A percentile compares a stretch with the other conserved stretches of the same genome.
Evolutionary conservation across 306 rosid species (phyloP).

Genomic region (Trifolium dubium): DNA sequence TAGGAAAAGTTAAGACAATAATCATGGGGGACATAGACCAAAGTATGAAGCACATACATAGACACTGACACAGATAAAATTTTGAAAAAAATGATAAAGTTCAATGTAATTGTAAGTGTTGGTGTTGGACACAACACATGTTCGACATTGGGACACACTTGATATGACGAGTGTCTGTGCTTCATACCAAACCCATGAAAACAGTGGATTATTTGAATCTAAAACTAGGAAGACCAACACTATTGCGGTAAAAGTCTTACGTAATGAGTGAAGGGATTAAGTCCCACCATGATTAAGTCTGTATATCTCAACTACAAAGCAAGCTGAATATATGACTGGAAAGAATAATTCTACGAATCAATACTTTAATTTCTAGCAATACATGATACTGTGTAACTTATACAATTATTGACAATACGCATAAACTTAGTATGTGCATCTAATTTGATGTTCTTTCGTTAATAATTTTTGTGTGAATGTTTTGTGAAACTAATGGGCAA

Average conservation of each 20-base stretch:
- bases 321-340: not conserved
- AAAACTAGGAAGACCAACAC: not conserved
- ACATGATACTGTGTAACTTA: not conserved
- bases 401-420: not conserved
- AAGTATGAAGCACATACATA: not conserved
- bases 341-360: not conserved
- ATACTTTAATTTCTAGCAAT: not conserved
- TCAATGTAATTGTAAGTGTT: too few relatives aligned
- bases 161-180: too few relatives aligned
- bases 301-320: not conserved
- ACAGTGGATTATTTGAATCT: not conserved
- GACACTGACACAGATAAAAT: too few relatives aligned
- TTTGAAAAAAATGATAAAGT: too few relatives aligned
- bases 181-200: not conserved
- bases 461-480: not conserved
- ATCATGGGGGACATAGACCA: not conserved
- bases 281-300: not conserved
- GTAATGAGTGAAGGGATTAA: not conserved
- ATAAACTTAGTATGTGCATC: not conserved
- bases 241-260: not conserved
- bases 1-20: not conserved
- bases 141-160: too few relatives aligned
- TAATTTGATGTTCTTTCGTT: slow-evolving; percentile 1
- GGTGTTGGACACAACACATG: too few relatives aligned
- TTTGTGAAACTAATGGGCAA: slow-evolving; percentile 20